Conservation (phyloP, 2,329 filamentous ascomycete species). For the Curvularia verruculosa region DNA sequence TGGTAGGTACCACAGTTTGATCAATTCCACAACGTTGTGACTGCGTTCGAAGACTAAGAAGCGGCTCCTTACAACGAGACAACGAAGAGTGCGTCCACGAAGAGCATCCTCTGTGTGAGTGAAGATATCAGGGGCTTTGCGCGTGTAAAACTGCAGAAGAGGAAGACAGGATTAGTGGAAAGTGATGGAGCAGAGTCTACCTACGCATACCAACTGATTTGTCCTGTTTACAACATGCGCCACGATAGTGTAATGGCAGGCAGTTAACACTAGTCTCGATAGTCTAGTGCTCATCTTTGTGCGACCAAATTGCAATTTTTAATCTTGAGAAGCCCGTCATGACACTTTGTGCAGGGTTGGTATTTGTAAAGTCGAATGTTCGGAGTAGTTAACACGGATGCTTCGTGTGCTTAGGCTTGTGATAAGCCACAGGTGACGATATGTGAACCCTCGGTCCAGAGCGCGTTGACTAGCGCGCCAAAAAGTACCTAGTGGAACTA, state of each 20-base stretch:
- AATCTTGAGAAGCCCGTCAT: not conserved
- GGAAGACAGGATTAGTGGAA: not conserved
- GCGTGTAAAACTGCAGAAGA: not conserved
- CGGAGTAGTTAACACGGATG: not conserved
- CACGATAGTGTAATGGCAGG: constrained; percentile 2
- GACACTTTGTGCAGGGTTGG: not conserved
- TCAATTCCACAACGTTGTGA: constrained; percentile 1
- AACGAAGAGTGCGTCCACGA: not conserved
- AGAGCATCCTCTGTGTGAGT: not conserved
- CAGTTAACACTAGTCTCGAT: constrained; percentile 2
- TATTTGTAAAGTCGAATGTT: no score
- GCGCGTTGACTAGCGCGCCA: constrained; percentile 11
- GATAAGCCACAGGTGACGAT: constrained; percentile 4
- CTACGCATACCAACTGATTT: constrained; percentile 1
- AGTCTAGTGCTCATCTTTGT: not conserved
- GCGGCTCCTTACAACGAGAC: not conserved
- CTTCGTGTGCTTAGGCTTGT: not conserved
- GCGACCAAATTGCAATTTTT: constrained; percentile 4
- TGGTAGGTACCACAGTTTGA: constrained; percentile 9
- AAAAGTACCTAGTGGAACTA: not conserved
- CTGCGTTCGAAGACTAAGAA: constrained; percentile 1
- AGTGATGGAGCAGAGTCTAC: not conserved
- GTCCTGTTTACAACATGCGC: constrained; percentile 1
- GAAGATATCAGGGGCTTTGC: not conserved
- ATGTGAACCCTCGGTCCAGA: constrained; percentile 4